Evolutionary conservation across 2,329 filamentous ascomycete species (phyloP).

Genomic region (Akanthomyces dipterigenus): DNA sequence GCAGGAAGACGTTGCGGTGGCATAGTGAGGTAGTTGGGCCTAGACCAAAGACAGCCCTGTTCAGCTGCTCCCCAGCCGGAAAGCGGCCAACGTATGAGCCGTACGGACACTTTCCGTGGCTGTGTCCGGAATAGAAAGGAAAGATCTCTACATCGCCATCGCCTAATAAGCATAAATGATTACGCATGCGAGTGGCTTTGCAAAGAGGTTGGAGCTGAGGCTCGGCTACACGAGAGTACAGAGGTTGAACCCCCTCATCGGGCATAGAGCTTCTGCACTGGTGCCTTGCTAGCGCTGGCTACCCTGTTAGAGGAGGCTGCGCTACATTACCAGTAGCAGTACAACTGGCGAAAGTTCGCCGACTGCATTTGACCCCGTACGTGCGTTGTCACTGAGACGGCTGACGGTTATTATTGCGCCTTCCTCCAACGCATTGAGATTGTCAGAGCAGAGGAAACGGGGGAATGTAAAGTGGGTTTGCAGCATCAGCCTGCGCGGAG

Average conservation of each 20-base stretch:
- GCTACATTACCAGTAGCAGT: too few relatives aligned
- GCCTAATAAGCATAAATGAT: background rate
- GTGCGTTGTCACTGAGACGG: background rate
- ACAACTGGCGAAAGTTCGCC: background rate
- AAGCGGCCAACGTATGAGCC: background rate
- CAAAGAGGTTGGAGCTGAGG: background rate
- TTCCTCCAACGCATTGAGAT: background rate
- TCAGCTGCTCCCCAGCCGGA: background rate
- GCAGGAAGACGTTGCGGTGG: background rate
- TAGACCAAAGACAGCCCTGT: background rate
- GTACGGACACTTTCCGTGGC: background rate
- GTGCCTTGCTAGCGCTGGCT: background rate
- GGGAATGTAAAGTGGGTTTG: background rate
- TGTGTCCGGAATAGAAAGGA: background rate
- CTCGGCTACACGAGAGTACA: background rate
- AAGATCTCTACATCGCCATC: background rate
- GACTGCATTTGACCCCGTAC: background rate
- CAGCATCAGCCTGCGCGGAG: background rate
- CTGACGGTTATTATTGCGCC: background rate
- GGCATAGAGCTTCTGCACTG: background rate
- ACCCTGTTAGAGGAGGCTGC: background rate
- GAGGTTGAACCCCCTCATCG: background rate
- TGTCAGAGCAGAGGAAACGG: background rate
- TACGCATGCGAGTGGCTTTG: slow-evolving; percentile 4
- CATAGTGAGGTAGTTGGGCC: background rate